Percentiles rank a stretch among this genome's conserved stretches.
These are phyloP conservation scores for Boletus sp. DNA, from an alignment of 768 basidiomycete species.

Conservation along the genomic window DNA sequence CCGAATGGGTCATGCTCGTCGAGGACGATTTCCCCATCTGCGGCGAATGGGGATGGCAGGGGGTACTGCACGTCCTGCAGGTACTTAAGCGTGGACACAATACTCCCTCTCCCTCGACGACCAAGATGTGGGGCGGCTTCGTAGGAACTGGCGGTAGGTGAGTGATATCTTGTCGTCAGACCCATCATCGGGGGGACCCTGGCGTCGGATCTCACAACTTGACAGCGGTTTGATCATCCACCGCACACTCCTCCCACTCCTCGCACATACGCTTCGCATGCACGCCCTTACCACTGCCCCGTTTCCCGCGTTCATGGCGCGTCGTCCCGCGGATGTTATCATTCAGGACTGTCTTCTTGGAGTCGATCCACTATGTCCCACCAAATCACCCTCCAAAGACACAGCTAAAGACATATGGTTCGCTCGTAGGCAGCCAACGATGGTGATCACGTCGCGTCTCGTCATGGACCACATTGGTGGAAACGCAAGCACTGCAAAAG, in stretches of 20 bases:
- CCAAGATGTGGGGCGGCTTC: slow-evolving; percentile 35
- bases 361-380: slow-evolving; percentile 36
- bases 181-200: neutral
- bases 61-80: slow-evolving; percentile 32
- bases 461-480: slow-evolving; percentile 44
- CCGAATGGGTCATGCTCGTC: slow-evolving; percentile 43
- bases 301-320: slow-evolving; percentile 26
- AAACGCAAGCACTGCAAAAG: slow-evolving; percentile 32
- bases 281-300: slow-evolving; percentile 30
- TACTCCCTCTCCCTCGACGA: slow-evolving; percentile 5
- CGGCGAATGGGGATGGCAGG: slow-evolving; percentile 35
- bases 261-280: slow-evolving; percentile 30
- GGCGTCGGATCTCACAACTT: neutral
- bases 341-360: slow-evolving; percentile 44
- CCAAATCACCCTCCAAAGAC: slow-evolving; percentile 8
- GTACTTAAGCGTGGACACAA: slow-evolving; percentile 25
- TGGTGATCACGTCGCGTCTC: slow-evolving; percentile 41
- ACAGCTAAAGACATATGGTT: slow-evolving; percentile 4
- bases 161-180: neutral
- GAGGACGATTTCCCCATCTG: slow-evolving; percentile 46
- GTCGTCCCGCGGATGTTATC: slow-evolving; percentile 37
- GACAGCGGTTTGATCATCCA: slow-evolving; percentile 42
- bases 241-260: slow-evolving; percentile 33
- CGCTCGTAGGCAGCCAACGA: slow-evolving; percentile 15
- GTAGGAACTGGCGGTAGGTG: slow-evolving; percentile 43